phyloP scores from a whole-genome alignment of 257 asterid species.

The Solanum arcanum region DNA sequence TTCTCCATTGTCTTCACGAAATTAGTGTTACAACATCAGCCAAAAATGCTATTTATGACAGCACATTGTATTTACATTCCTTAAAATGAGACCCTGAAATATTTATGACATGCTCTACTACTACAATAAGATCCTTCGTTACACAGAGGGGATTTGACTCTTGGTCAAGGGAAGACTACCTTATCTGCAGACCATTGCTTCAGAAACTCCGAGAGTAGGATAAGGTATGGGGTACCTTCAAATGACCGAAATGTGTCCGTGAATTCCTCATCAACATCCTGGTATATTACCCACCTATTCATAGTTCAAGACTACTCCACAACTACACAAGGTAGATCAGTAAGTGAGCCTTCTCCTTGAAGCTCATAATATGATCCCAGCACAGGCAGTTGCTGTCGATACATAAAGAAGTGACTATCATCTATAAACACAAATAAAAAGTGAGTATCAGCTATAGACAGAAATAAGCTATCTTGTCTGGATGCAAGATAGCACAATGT shows the following conservation, averaged over 20 bases:
- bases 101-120: background rate
- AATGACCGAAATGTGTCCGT: slow-evolving; percentile 8
- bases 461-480: background rate
- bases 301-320: slow-evolving; percentile 35
- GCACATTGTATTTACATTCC: slow-evolving; percentile 9
- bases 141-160: background rate
- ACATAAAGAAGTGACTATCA: slow-evolving; percentile 29
- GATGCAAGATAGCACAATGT: background rate
- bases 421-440: slow-evolving; percentile 7
- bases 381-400: slow-evolving; percentile 37
- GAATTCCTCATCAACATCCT: background rate
- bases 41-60: slow-evolving; percentile 4
- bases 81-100: background rate
- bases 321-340: slow-evolving; percentile 40
- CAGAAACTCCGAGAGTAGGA: slow-evolving; percentile 13
- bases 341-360: slow-evolving; percentile 37
- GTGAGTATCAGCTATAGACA: slow-evolving; percentile 28
- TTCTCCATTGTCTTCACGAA: background rate
- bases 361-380: slow-evolving; percentile 45
- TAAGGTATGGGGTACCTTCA: slow-evolving; percentile 12
- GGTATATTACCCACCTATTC: slow-evolving; percentile 36
- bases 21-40: background rate
- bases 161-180: slow-evolving; percentile 11
- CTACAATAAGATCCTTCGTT: background rate
- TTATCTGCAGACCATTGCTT: slow-evolving; percentile 18